Conservation (phyloP, 2,329 filamentous ascomycete species). For the Orbilia oligospora region DNA sequence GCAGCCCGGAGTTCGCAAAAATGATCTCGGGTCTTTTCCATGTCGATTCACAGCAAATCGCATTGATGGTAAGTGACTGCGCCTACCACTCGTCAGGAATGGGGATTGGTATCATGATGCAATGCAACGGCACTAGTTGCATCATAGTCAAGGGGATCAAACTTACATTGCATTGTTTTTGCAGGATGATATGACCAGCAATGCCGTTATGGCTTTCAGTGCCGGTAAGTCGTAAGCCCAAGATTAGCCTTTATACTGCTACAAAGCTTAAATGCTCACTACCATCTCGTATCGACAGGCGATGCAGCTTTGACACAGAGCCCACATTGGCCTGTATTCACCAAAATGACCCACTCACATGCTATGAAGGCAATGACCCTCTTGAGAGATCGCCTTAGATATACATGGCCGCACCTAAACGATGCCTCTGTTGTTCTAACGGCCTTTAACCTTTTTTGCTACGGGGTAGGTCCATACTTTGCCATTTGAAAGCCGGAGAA, state of each 20-base stretch:
- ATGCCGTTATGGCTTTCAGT: slow-evolving; percentile 60
- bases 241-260: slow-evolving; percentile 5
- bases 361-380: slow-evolving; percentile 54
- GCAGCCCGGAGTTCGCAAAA: slow-evolving; percentile 50
- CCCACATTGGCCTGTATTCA: slow-evolving; percentile 56
- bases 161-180: slow-evolving; percentile 45
- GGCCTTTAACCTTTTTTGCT: slow-evolving; percentile 58
- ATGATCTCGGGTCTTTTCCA: slow-evolving; percentile 55
- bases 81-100: background rate
- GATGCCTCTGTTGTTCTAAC: slow-evolving; percentile 59
- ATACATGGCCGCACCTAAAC: slow-evolving; percentile 55
- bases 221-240: slow-evolving; percentile 39
- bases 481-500: background rate
- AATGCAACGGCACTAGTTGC: background rate
- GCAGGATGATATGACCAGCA: slow-evolving; percentile 60
- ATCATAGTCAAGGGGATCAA: slow-evolving; percentile 1
- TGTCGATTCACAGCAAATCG: slow-evolving; percentile 58
- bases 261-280: slow-evolving; percentile 14
- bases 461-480: slow-evolving; percentile 55
- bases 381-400: slow-evolving; percentile 46
- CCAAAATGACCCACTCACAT: slow-evolving; percentile 57
- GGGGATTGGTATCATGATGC: slow-evolving; percentile 9
- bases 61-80: slow-evolving; percentile 53
- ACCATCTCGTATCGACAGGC: slow-evolving; percentile 27
- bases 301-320: slow-evolving; percentile 57